Evolutionary conservation across 352 stramenopile genomes (phyloP), one percentile per base, ranked within the genome.

Genomic region (Thraustochytrium aureum): DNA sequence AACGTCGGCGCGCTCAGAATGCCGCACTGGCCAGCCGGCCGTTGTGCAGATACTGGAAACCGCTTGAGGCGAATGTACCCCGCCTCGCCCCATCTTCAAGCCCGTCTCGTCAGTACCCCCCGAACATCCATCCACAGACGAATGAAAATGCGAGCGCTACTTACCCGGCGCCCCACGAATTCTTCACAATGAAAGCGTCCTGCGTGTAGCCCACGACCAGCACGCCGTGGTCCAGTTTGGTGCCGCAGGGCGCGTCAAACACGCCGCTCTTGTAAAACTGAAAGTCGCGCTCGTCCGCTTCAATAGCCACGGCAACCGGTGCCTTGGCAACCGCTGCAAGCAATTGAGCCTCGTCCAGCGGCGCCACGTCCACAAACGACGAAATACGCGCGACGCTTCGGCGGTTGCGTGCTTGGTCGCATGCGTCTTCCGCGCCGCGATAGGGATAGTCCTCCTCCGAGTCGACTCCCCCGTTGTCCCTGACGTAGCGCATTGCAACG

Each of bases 211-310:
- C 95, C 14, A 99, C 94, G 17, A 92, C 90, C 75, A 98, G 87
- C 26, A 99, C 95, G 54, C 94, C 97, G 84, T 99, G 96, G 86
- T 99, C 95, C 54, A 99, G 90, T 67, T 95, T 91, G 37, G 91
- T 91, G 74, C 95, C 96, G 62, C 89, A 96, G 66, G 59, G 83
- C 79, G 87, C 86, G 52, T 83, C 89, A 66, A 97, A 89, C 37
- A 99, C 94, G 52, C 96, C 96, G 37, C 86, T 89, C 81, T 90
- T 93, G 91, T 99, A 99, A 56, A 99, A 97, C 89, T 99, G 94
- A 85, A 99, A 99, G 32, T 89, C 89, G 83, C 88, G 89, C 84
- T 97, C 89, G 83, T 97, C 90, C 26, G 94, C 95, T 83, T 99
- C 90, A 67, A 99, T 97, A 20, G 95, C 95, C 33, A 98, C 89